Percentiles rank a stretch among this genome's conserved stretches.
Conservation (phyloP, 176 grass and related monocot genomes). For the Carex pumila region DNA sequence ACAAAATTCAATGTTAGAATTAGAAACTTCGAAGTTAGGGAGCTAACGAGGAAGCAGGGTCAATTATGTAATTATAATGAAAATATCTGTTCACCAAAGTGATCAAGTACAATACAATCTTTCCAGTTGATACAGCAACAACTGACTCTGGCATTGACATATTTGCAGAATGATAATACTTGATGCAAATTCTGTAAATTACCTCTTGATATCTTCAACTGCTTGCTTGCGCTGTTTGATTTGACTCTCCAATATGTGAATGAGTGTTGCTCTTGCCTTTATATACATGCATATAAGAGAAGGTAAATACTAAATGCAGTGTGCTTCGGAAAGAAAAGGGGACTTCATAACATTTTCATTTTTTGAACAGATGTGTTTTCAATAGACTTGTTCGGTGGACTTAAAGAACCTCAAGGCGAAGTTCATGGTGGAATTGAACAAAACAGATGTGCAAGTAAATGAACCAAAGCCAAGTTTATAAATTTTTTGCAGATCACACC, state of each 20-base stretch:
- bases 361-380: not conserved
- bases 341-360: not conserved
- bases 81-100: not conserved
- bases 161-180: not conserved
- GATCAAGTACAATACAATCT: not conserved
- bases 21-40: not conserved
- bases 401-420: not conserved
- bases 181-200: constrained; percentile 15
- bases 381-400: not conserved
- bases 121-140: not conserved
- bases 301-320: not conserved
- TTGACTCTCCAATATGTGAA: constrained; percentile 87
- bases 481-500: not conserved
- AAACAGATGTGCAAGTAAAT: not conserved
- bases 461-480: not conserved
- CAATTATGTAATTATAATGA: not conserved
- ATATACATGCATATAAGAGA: constrained; percentile 8
- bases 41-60: not conserved
- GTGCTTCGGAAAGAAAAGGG: not conserved
- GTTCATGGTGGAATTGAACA: not conserved
- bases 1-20: constrained; percentile 11
- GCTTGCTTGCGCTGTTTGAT: constrained; percentile 76
- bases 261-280: constrained; percentile 83
- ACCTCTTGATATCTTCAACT: constrained; percentile 86
- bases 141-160: not conserved